Percentiles rank a stretch among this genome's conserved stretches.
Evolutionary conservation across 768 basidiomycete genomes (phyloP).

Genomic region (Polyporus arcularius): DNA sequence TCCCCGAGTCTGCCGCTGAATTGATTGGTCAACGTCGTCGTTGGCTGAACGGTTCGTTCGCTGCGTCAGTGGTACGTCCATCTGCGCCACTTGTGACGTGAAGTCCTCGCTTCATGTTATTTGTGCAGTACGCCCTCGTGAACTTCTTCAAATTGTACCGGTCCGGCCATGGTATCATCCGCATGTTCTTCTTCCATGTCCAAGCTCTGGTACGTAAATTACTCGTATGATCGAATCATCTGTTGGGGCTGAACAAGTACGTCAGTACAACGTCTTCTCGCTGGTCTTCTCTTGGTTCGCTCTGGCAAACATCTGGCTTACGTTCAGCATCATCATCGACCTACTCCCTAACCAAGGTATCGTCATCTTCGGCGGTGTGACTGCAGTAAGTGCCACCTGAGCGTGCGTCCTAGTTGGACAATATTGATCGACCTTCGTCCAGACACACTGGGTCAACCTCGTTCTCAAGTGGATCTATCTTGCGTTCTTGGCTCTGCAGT

Average conservation of each 20-base stretch:
- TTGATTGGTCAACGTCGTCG: conserved; percentile 94
- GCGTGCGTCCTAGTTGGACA: neutral
- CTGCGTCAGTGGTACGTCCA: conserved; percentile 78
- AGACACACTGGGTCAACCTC: conserved; percentile 91
- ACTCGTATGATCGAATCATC: too few relatives aligned
- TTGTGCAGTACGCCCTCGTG: conserved; percentile 77
- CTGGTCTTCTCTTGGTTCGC: conserved; percentile 94
- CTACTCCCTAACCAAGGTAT: conserved; percentile 60
- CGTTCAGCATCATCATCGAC: conserved; percentile 95
- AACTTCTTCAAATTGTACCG: conserved; percentile 90
- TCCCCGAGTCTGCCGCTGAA: conserved; percentile 90
- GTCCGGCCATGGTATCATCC: conserved; percentile 82
- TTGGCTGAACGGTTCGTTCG: conserved; percentile 96
- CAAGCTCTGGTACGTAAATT: conserved; percentile 68
- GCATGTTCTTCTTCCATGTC: conserved; percentile 96
- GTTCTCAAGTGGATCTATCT: conserved; percentile 87
- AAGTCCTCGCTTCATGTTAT: neutral
- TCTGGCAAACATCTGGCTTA: conserved; percentile 89
- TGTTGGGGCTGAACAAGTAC: neutral
- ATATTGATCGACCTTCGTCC: neutral
- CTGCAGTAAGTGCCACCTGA: conserved; percentile 53
- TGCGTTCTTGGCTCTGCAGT: conserved; percentile 80
- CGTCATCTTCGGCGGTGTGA: conserved; percentile 70
- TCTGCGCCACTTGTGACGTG: neutral
- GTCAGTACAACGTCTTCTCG: conserved; percentile 80